Base-by-base conservation (phyloP, 139 green algal species). In the Volvox reticuliferus region DNA sequence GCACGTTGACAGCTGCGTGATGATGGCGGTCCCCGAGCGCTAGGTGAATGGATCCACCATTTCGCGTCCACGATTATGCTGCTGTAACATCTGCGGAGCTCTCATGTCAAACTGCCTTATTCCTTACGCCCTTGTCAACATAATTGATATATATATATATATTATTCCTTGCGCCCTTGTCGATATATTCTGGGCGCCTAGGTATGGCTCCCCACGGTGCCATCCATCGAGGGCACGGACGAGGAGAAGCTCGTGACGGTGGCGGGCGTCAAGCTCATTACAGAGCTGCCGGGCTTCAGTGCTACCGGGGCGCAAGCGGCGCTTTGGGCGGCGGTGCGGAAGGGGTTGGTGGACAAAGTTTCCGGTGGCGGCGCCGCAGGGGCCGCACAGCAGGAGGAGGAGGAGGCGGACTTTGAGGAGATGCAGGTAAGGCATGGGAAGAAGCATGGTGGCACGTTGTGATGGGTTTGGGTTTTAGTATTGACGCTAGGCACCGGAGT, bases 161-260 rank as follows among this genome's bases (percentile, higher is more conserved):
- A n/a, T 55, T 55, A 55, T 55, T 55, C 9, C 44, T 55, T 55
- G 44, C 44, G 9, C 9, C 44, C 44, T 55, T 55, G 44, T 55
- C 44, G 44, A 5, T 55, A 55, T 55, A 55, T 55, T 55, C 9
- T 9, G 44, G 44, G 65, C 24, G n/a, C 44, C 0, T 91, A 96
- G 95, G 93, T 97, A 37, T 98, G 96, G 96, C 87, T 97, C 44
- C 95, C 95, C 63, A 95, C 91, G 44, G 86, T 98, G 86, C 17
- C 91, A 20, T 71, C 22, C 33, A 87, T 98, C 14, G 92, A 92
- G 18, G 95, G 96, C 2, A 78, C 93, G 1, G 88, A 96, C 0
- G 96, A 99, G 88, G 86, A 95, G 84, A 99, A 99, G 95, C 92
- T 99, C 32, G 92, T 95, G 32, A 91, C 93, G 55, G 96, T 98